Base-by-base conservation (phyloP, 371 early-diverging fungal genomes). In the Mortierella sp. region DNA sequence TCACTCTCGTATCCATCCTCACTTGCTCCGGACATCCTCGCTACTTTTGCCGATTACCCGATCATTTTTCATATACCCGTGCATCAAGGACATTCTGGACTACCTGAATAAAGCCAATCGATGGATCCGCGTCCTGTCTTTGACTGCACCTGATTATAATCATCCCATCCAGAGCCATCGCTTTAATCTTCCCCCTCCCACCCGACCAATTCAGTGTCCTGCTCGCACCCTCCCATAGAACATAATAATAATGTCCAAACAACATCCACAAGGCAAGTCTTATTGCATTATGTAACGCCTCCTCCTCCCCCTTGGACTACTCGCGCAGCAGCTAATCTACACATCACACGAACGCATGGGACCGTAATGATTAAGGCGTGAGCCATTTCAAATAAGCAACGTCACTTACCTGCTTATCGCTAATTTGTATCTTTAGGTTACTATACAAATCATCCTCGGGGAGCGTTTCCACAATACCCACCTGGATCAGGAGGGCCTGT, bases 401-500 rank as follows among this genome's bases (percentile, higher is more conserved):
- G 11, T 28, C 16, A 59, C 21, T 40, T 21, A 52, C 15, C 9
- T 65, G 4, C 9, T 45, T 8, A 33, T 63, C 19, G 13, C 28
- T 36, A 33, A 11, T 13, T 45, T 32, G 9, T 13, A 8, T 2
- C 22, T 24, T 19, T 65, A 75, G 75, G 75, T 65, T 70, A 75
- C 22, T 68, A 67, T 43, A 10, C 67, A 40, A 76, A 72, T 57
- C 77, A 65, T 58, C 69, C 73, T 41, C 77, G 77, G 43, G 77
- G 72, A 10, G 58, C 36, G 1, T 78, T 73, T 47, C 73, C 78
- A 28, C 73, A 62, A 24, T 78, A 78, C 62, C 74, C 78, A 6
- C 63, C 70, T n/a, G 78, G 78, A 69, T 72, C 74, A 58, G 76
- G 76, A 33, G 68, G 63, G 16, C 69, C 67, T 8, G 68, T 57